Base-by-base conservation (phyloP, 345 rosid species). In the Eucalyptus marginata region DNA sequence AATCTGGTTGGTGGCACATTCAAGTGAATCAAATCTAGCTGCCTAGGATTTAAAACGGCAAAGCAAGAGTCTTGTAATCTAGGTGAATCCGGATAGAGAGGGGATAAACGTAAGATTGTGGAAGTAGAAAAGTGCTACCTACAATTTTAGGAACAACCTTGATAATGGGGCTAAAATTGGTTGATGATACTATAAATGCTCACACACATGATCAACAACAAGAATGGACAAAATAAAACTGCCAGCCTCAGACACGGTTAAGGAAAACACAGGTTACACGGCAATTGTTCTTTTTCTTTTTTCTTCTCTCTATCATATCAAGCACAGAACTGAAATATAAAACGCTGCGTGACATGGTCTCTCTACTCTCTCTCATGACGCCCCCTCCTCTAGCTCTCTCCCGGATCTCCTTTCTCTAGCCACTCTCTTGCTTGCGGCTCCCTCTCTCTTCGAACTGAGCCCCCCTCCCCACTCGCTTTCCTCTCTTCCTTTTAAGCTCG, bases 281-380 rank as follows among this genome's bases (percentile, higher is more conserved):
- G 27, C 27, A 22, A 24, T 56, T 56, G 58, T 52, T 52, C 1
- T 18, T 52, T 52, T 18, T 18, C 7, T 18, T 52, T 52, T 52
- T 52, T 18, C 58, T 52, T 52, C 58, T 52, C 24, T 4, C 58
- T 52, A 52, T 18, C 58, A 52, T 52, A 52, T 52, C 24, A 52
- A 52, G 58, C 58, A 52, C 1, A 0, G 4, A 52, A 52, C 0
- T 4, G 10, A 52, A 52, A 52, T 52, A 18, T 52, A 52, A 52
- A 52, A 52, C 0, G 10, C 0, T 7, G 10, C 25, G 0, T 52
- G 25, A 52, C 58, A 52, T 52, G 2, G 58, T 52, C 58, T 52
- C 58, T 52, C 58, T 52, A 52, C 58, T 52, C 58, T 52, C 58
- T 52, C 25, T 52, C 58, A 52, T 10, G 0, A 18, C 0, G 0